Base-by-base conservation (phyloP, 1,284 basidiomycete species). In the Melanopsichium pennsylvanicum region DNA sequence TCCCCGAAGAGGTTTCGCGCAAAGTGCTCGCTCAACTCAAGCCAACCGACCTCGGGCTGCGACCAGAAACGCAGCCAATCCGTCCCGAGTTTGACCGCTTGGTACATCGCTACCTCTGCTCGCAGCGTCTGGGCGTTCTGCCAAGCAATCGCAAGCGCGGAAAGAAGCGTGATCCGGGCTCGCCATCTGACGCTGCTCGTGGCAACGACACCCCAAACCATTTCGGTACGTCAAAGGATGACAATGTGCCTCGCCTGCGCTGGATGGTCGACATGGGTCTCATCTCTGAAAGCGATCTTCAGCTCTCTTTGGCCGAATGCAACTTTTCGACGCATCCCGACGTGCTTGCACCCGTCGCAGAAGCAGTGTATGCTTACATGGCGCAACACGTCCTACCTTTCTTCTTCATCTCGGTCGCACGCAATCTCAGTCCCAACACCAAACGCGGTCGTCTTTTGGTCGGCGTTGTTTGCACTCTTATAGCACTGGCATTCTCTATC, bases 211-310 rank as follows among this genome's bases (percentile, higher is more conserved):
- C 51, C 19, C 45, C 50, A 6, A 4, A n/a, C 12, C 26, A 44
- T 5, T 12, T 47, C 10, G 50, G 47, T 13, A 47, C 59, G 5
- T 41, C 47, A 21, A 39, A 22, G 5, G 10, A 3, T 21, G 46
- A 52, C 13, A 60, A 51, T 39, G 44, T 58, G 42, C 51, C 63
- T 5, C 66, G 71, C 10, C 57, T 75, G 11, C 46, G 45, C 22
- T 75, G 73, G 73, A 70, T 73, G 67, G 39, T 72, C 49, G 68
- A 71, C 31, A 44, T 73, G 11, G 73, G 73, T 4, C 58, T 75
- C 15, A 32, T 75, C 22, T 66, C 63, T 1, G 70, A 73, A 22
- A 41, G 37, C 21, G 40, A 51, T 13, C 15, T 75, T 16, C 39
- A 59, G 15, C 51, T 62, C 2, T 47, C 57, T 8, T 27, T 73